phyloP scores from a whole-genome alignment of 2,329 filamentous ascomycete species.

The Aotearoamyces nothofagi region DNA sequence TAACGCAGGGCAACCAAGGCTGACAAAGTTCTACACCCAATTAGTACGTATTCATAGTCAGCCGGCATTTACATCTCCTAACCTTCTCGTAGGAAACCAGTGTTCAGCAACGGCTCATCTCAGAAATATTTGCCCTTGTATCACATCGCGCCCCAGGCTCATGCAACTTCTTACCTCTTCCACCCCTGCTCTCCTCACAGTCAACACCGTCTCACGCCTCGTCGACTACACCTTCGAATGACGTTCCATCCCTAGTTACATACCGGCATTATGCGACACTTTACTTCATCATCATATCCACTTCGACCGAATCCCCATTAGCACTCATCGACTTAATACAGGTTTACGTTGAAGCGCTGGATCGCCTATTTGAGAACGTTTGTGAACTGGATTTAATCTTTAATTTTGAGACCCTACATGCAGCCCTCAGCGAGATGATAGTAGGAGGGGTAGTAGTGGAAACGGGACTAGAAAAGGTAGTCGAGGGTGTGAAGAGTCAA shows the following conservation, averaged over 20 bases:
- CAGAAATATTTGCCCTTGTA: conserved; percentile 93
- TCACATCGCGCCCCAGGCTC: conserved; percentile 80
- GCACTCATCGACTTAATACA: conserved; percentile 94
- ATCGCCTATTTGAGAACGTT: conserved; percentile 78
- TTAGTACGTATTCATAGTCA: conserved; percentile 51
- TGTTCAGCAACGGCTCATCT: conserved; percentile 91
- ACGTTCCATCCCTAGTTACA: conserved; percentile 87
- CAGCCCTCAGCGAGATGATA: conserved; percentile 83
- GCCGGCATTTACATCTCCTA: too few relatives aligned
- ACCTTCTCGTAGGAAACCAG: conserved; percentile 63
- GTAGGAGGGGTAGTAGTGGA: conserved; percentile 91
- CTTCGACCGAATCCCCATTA: conserved; percentile 87
- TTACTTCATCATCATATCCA: conserved; percentile 97
- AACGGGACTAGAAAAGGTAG: conserved; percentile 77
- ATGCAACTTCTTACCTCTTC: conserved; percentile 89
- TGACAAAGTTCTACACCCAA: conserved; percentile 98
- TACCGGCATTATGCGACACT: conserved; percentile 97
- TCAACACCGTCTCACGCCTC: conserved; percentile 48
- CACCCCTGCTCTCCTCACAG: conserved; percentile 47
- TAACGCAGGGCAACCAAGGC: conserved; percentile 86
- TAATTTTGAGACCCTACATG: conserved; percentile 95
- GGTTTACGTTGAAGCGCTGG: conserved; percentile 91
- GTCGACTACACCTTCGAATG: conserved; percentile 54
- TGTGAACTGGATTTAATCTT: conserved; percentile 97
- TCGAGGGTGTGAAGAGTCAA: conserved; percentile 66